phyloP scores from a whole-genome alignment of 2,329 filamentous ascomycete genomes.

The Scedosporium dehoogii region DNA sequence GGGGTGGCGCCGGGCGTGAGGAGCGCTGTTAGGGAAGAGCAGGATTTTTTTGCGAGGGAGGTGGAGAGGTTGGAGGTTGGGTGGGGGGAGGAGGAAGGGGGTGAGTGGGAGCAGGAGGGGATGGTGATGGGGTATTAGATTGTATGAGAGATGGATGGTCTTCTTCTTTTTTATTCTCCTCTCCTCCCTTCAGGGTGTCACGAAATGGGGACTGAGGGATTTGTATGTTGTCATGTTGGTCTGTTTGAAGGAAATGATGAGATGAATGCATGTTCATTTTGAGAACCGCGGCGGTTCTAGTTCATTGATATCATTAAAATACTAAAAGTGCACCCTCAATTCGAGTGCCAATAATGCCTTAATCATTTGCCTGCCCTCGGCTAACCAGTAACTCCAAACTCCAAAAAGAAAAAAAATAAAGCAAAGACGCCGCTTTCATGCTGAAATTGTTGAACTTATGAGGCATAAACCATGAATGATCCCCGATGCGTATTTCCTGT shows the following conservation, averaged over 20 bases:
- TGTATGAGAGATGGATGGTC: not conserved
- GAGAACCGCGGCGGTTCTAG: not conserved
- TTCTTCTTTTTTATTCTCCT: not conserved
- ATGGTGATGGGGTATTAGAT: conserved; percentile 7
- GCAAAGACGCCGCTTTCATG: no score
- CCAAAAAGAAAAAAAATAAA: not conserved
- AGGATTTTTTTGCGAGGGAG: conserved; percentile 71
- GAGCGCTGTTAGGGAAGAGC: conserved; percentile 57
- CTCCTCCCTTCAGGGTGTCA: not conserved
- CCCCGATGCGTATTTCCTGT: not conserved
- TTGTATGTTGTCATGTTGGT: not conserved
- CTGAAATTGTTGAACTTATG: not conserved
- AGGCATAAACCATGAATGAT: not conserved
- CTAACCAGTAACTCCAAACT: not conserved
- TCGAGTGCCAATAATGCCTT: no score
- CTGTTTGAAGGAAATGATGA: not conserved
- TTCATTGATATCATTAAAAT: not conserved
- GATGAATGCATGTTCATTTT: not conserved
- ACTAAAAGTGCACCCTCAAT: not conserved
- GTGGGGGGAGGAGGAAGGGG: conserved; percentile 30
- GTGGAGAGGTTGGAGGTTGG: conserved; percentile 58
- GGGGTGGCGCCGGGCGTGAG: conserved; percentile 52
- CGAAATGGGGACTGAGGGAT: not conserved
- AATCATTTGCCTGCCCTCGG: no score
- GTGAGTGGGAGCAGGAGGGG: conserved; percentile 15